Evolutionary conservation across 2,329 filamentous ascomycete genomes (phyloP).

Genomic region (Colletotrichum shisoi): DNA sequence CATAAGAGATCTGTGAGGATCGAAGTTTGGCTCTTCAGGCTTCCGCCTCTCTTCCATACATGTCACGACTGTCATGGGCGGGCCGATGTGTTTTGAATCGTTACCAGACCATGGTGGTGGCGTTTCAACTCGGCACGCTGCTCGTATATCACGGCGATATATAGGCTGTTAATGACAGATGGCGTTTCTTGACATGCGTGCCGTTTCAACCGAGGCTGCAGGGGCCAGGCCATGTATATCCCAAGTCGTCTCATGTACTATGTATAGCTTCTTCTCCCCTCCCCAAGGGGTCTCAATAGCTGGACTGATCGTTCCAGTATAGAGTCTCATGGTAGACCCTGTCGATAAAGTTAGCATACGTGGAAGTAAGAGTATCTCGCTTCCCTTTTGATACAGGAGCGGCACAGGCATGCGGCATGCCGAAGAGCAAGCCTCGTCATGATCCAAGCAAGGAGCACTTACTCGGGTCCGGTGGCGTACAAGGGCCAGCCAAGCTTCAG

Average conservation of each 20-base stretch:
- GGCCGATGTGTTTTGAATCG: conserved; percentile 32
- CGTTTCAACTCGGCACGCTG: conserved; percentile 32
- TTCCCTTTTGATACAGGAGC: neutral
- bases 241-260: conserved; percentile 10
- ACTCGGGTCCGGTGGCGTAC: conserved; percentile 62
- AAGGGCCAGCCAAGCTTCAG: conserved; percentile 65
- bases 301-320: conserved; percentile 61
- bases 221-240: conserved; percentile 9
- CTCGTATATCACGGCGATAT: conserved; percentile 23
- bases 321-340: conserved; percentile 56
- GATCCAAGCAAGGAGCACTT: conserved; percentile 48
- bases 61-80: conserved; percentile 32
- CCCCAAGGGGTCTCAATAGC: conserved; percentile 48
- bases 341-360: conserved; percentile 23
- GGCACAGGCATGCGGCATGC: conserved; percentile 21
- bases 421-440: neutral
- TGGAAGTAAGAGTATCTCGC: neutral
- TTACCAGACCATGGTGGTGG: conserved; percentile 21
- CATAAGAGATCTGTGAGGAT: conserved; percentile 35
- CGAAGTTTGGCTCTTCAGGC: conserved; percentile 29
- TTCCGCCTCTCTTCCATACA: conserved; percentile 10
- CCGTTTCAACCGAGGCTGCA: neutral
- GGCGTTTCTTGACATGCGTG: conserved; percentile 32
- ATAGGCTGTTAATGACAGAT: conserved; percentile 30
- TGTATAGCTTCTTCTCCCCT: conserved; percentile 5